phyloP scores from a whole-genome alignment of 139 green algal species.

The Chlorella sp. region DNA sequence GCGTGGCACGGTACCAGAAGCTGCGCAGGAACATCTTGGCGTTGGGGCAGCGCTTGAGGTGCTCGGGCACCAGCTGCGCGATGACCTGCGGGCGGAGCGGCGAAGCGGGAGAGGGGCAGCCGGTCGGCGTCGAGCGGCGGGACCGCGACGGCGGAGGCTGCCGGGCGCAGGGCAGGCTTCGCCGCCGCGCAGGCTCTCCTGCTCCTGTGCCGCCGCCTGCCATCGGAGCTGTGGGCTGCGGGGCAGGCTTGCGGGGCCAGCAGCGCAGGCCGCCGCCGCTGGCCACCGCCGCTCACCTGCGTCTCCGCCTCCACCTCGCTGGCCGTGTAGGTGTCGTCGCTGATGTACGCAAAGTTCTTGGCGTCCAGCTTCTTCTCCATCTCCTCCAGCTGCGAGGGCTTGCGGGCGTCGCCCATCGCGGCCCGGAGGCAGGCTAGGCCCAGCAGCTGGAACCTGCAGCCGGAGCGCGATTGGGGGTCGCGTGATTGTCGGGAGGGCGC shows the following conservation, averaged over 20 bases:
- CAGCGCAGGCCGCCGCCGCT: neutral
- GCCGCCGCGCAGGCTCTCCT: too few species aligned
- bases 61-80: slow-evolving; percentile 22
- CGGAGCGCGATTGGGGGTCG: neutral
- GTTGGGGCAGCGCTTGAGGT: slow-evolving; percentile 48
- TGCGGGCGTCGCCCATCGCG: slow-evolving; percentile 55
- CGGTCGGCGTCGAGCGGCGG: neutral
- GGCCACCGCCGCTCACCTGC: slow-evolving; percentile 29
- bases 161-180: neutral
- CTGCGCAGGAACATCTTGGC: slow-evolving; percentile 67
- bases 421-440: slow-evolving; percentile 61
- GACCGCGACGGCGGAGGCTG: neutral
- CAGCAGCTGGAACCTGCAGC: slow-evolving; percentile 70
- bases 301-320: slow-evolving; percentile 61
- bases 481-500: neutral
- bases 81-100: slow-evolving; percentile 11
- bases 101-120: neutral
- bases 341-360: slow-evolving; percentile 60
- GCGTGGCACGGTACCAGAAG: slow-evolving; percentile 63
- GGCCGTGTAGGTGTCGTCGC: slow-evolving; percentile 53
- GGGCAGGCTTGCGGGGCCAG: too few species aligned
- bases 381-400: slow-evolving; percentile 13
- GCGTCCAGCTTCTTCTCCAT: slow-evolving; percentile 46
- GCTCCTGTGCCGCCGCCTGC: neutral
- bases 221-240: too few species aligned